A percentile compares a stretch with the other conserved stretches of the same genome.
Evolutionary conservation across 805 yeast species (phyloP).

Genomic region (Saccharomycopsis fodiens): DNA sequence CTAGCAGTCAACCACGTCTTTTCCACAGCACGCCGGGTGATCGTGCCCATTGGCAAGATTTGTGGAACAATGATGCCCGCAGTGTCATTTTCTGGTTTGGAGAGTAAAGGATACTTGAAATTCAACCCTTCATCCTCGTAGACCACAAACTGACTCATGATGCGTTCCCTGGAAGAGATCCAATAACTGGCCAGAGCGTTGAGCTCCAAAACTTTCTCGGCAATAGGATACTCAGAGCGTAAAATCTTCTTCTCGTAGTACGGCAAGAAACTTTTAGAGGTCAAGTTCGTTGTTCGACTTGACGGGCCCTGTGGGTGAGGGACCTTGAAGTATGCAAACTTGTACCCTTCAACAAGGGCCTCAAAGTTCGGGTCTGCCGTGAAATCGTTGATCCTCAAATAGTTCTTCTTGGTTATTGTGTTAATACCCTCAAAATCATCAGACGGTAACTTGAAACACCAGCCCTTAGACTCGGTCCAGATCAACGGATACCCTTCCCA

Average conservation of each 20-base stretch:
- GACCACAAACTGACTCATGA: constrained; percentile 79
- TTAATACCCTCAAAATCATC: constrained; percentile 25
- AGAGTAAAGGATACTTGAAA: constrained; percentile 7
- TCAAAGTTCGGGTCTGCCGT: constrained; percentile 19
- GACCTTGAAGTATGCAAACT: constrained; percentile 46
- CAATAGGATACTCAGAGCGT: constrained; percentile 63
- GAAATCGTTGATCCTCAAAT: constrained; percentile 21
- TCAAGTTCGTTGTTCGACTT: constrained; percentile 63
- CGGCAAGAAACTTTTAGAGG: constrained; percentile 68
- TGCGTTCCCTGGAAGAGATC: constrained; percentile 85
- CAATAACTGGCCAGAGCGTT: constrained; percentile 84
- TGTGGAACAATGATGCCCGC: constrained; percentile 79
- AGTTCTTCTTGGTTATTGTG: constrained; percentile 29
- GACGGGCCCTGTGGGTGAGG: constrained; percentile 84
- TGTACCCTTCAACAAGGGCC: constrained; percentile 11
- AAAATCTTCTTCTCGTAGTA: constrained; percentile 69
- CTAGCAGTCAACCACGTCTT: constrained; percentile 97
- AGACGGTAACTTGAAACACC: constrained; percentile 73
- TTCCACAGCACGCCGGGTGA: constrained; percentile 93
- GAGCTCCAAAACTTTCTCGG: constrained; percentile 69
- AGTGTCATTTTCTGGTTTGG: constrained; percentile 18
- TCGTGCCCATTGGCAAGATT: constrained; percentile 89
- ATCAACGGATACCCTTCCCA: constrained; percentile 83
- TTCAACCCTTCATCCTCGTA: constrained; percentile 29
- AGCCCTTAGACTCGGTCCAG: constrained; percentile 76